These are phyloP conservation scores for Colletotrichum karsti DNA, from an alignment of 2,329 filamentous ascomycete species.

Conservation along the genomic window DNA sequence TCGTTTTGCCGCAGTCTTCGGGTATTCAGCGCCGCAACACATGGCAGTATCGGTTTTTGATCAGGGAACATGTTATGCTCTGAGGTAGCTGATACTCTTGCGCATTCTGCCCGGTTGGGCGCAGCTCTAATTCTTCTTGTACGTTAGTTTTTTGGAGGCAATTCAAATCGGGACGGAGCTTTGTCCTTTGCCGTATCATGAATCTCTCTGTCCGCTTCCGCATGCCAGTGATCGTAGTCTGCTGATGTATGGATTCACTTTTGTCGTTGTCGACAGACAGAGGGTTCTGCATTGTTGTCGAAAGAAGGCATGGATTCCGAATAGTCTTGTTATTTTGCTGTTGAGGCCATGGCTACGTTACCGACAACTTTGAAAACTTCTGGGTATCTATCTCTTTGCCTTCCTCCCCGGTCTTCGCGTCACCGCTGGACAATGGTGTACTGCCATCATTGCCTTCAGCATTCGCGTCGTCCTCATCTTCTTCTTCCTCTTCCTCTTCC, in stretches of 20 bases:
- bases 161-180: constrained; percentile 8
- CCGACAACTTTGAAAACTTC: constrained; percentile 25
- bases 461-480: constrained; percentile 36
- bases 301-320: not conserved
- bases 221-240: not conserved
- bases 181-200: constrained; percentile 15
- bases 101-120: constrained; percentile 38
- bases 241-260: too few relatives aligned
- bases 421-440: constrained; percentile 9
- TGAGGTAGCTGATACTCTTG: constrained; percentile 43
- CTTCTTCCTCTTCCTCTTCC: constrained; percentile 34
- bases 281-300: not conserved
- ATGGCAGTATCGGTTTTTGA: constrained; percentile 32
- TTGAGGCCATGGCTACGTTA: constrained; percentile 22
- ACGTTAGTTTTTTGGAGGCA: constrained; percentile 45
- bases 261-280: too few relatives aligned
- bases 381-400: constrained; percentile 33
- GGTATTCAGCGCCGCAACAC: constrained; percentile 22
- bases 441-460: constrained; percentile 20
- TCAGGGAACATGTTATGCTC: constrained; percentile 46
- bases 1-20: constrained; percentile 14
- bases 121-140: constrained; percentile 47
- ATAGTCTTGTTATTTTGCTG: not conserved
- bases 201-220: too few relatives aligned
- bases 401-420: constrained; percentile 31